Evolutionary conservation across 2,329 filamentous ascomycete species (phyloP), one percentile per base, ranked within the genome.

Genomic region (Plectosphaerella sp.): DNA sequence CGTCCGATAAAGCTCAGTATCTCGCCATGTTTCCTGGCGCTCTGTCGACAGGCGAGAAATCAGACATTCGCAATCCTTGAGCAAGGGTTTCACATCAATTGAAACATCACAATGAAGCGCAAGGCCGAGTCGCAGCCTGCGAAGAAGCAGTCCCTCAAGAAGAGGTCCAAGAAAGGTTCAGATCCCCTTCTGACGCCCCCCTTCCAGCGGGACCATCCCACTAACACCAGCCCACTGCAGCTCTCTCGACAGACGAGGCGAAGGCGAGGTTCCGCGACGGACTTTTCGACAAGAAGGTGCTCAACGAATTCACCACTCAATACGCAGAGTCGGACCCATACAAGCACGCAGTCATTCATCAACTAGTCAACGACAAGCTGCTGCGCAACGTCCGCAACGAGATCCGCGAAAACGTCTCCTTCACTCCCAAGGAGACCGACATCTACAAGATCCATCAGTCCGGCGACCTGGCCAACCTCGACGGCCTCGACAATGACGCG

Each of bases 391-490:
- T 99, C 54, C 91, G 94, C 66, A 74, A 81, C 64, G 94, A 99
- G 74, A 93, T 97, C 69, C 87, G 87, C 69, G 80, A 88, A 60
- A 92, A 96, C 66, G 89, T 99, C 60, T 86, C 89, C 60, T 99
- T 99, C 74, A 97, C 94, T 12, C 92, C 92, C 62, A 99, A 99
- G 71, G 94, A 99, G 72, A 99, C 94, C 47, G 94, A 99, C 69
- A 99, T 99, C 62, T 99, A 99, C 82, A 96, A 95, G 73, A 97
- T 99, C 66, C 92, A 97, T 79, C 94, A 99, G 76, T 97, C 93
- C 5, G 94, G 94, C 59, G 94, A 99, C 68, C 81, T 99, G 35
- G 94, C 94, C 46, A 99, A 99, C 72, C 84, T 99, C 53, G 93
- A 97, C 70, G 94, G 94, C 22, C 82, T 99, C 43, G 90, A 96